Percentiles rank a stretch among this genome's conserved stretches.
phyloP scores from a whole-genome alignment of 306 rosid genomes.

The Pachyrhizus erosus region DNA sequence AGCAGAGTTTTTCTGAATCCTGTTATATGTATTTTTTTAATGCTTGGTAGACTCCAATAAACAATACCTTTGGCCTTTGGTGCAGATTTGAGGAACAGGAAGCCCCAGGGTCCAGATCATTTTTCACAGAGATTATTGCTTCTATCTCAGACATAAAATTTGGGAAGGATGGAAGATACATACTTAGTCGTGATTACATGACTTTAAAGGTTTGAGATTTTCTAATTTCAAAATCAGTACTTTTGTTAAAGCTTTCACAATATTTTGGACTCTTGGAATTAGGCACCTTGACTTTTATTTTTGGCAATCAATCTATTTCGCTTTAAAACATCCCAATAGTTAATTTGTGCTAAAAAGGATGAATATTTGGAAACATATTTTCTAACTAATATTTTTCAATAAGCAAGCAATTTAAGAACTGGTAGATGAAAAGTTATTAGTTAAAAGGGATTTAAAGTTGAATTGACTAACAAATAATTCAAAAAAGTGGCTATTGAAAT shows the following conservation, averaged over 20 bases:
- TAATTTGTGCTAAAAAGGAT: neutral
- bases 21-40: slow-evolving; percentile 21
- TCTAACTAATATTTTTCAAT: neutral
- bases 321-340: neutral
- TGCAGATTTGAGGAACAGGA: slow-evolving; percentile 98
- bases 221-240: neutral
- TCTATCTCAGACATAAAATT: slow-evolving; percentile 97
- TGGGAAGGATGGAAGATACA: slow-evolving; percentile 88
- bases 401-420: neutral
- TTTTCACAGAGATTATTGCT: slow-evolving; percentile 98
- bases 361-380: slow-evolving; percentile 12
- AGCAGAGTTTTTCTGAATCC: slow-evolving; percentile 31
- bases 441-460: neutral
- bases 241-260: slow-evolving; percentile 23
- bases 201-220: slow-evolving; percentile 79
- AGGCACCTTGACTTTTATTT: neutral
- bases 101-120: slow-evolving; percentile 89
- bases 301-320: slow-evolving; percentile 2
- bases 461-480: neutral
- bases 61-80: slow-evolving; percentile 39
- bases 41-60: slow-evolving; percentile 36
- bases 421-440: neutral
- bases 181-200: slow-evolving; percentile 99
- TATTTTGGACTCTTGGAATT: slow-evolving; percentile 27
- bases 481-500: neutral